Conservation (phyloP, 345 rosid species). For the Hirschfeldia incana region DNA sequence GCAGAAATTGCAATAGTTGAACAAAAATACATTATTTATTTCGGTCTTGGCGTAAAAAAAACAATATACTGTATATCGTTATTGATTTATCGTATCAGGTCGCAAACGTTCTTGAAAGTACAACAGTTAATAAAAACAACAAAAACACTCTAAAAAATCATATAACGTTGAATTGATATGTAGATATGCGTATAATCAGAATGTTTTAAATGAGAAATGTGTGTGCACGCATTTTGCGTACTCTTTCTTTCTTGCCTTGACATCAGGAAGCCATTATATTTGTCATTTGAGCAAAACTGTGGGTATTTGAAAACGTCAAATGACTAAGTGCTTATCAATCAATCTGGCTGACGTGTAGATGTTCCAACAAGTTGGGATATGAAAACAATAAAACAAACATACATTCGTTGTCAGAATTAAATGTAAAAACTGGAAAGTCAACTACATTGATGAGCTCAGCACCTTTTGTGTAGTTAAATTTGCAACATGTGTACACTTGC, state of each 20-base stretch:
- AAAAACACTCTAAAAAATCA: neutral
- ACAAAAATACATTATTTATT: neutral
- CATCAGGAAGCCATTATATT: too few relatives aligned
- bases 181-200: conserved; percentile 17
- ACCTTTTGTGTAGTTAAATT: neutral
- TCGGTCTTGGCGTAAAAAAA: neutral
- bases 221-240: conserved; percentile 15
- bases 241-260: too few relatives aligned
- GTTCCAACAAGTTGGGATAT: conserved; percentile 38
- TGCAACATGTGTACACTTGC: neutral
- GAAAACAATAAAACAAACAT: conserved; percentile 15
- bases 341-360: conserved; percentile 17
- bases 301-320: neutral
- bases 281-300: neutral
- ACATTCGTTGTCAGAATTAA: neutral
- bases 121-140: neutral
- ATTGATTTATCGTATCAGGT: too few relatives aligned
- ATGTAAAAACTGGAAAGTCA: conserved; percentile 25
- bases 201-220: neutral
- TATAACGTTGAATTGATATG: conserved; percentile 22
- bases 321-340: conserved; percentile 9
- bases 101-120: neutral
- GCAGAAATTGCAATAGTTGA: neutral
- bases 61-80: too few relatives aligned
- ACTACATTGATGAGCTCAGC: conserved; percentile 29